Base-by-base conservation (phyloP, 2,329 filamentous ascomycete species). In the Sclerotinia glacialis region DNA sequence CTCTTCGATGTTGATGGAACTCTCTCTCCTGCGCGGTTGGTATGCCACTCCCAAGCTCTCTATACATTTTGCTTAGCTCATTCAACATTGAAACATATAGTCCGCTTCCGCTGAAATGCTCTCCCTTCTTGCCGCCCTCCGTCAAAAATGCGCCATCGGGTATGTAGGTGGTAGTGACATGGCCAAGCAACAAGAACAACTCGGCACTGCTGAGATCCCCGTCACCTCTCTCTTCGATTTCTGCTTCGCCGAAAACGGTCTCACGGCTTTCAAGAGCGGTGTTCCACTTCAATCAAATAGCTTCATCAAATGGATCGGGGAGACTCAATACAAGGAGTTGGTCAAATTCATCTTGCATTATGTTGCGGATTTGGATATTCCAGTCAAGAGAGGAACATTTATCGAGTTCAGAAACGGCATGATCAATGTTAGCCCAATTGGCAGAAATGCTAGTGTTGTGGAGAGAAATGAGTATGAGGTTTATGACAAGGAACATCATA, bases 1-100 rank as follows among this genome's bases (percentile, higher is more conserved):
- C 89, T 99, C 71, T 99, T 99, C 80, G 95, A 99, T 80, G 95
- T 99, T 68, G 95, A 99, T 78, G 91, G 87, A 76, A 97, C 95
- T 40, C 86, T 99, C 73, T 95, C 93, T 21, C 90, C 88, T 52
- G 89, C 95, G 55, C 88, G 95, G 72, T 83, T 85, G 74, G 91
- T 96, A 83, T 69, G 83, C 78, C 3, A n/a, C 58, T n/a, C 59
- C 58, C 56, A 64, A 21, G 34, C 47, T 61, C n/a, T 31, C 42
- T 47, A 44, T 40, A 37, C 34, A 16, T 16, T 44, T 42, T 65
- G 23, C 47, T 47, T 42, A 21, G 18, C 56, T 26, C 40, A n/a
- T 31, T 50, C 64, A 55, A 66, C 26, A 42, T 8, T 12, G 21
- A 28, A 31, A 63, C 42, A 6, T 28, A n/a, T 14, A 65, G 40